Evolutionary conservation across 768 basidiomycete species (phyloP).

Genomic region (Amanita pseudoporphyria): DNA sequence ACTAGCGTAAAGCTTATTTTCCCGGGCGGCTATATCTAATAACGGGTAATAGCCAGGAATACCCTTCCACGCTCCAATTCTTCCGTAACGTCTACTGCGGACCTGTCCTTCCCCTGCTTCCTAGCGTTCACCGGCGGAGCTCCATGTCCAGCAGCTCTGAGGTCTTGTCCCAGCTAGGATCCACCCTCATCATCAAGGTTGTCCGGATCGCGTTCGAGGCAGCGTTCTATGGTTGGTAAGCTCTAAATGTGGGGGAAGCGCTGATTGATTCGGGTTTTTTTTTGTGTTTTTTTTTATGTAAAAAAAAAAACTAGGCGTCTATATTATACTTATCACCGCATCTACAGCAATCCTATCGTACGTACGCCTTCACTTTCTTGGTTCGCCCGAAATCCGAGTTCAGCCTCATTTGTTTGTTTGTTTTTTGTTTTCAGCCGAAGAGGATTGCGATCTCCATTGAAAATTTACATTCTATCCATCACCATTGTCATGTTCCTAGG

Average conservation of each 20-base stretch:
- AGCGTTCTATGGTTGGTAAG: constrained; percentile 11
- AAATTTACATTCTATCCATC: constrained; percentile 15
- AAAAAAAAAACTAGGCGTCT: constrained; percentile 9
- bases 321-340: constrained; percentile 11
- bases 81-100: background rate
- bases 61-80: too few relatives aligned
- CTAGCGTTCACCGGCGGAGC: background rate
- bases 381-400: background rate
- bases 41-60: too few relatives aligned
- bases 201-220: constrained; percentile 12
- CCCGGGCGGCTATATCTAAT: too few relatives aligned
- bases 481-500: constrained; percentile 20
- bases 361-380: background rate
- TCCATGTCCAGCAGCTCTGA: constrained; percentile 7
- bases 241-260: background rate
- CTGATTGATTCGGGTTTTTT: too few relatives aligned
- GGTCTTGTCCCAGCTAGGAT: constrained; percentile 10
- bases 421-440: constrained; percentile 10
- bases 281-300: too few relatives aligned
- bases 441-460: constrained; percentile 10
- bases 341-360: constrained; percentile 13
- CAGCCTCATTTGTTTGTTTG: background rate
- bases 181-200: constrained; percentile 11
- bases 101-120: background rate
- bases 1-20: too few relatives aligned